Conservation (phyloP, 768 basidiomycete species). For the Russula virescens region DNA sequence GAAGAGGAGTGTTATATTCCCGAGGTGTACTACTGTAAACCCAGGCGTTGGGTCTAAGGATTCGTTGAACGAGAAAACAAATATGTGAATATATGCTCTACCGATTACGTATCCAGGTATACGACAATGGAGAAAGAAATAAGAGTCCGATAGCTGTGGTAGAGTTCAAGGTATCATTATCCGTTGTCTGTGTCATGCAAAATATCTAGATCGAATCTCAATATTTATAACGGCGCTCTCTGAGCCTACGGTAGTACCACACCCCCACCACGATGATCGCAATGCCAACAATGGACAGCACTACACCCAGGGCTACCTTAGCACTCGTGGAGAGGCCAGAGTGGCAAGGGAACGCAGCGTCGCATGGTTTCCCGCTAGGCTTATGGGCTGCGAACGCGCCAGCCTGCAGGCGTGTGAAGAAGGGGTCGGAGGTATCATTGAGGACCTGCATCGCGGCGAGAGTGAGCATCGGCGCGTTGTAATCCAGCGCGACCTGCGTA, state of each 20-base stretch:
- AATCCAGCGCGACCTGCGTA: conserved; percentile 70
- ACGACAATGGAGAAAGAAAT: neutral
- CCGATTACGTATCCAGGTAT: neutral
- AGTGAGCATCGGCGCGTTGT: conserved; percentile 85
- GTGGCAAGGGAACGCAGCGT: conserved; percentile 52
- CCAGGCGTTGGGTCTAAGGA: neutral
- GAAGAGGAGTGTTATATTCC: conserved; percentile 98
- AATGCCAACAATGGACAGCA: conserved; percentile 57
- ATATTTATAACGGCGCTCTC: conserved; percentile 8
- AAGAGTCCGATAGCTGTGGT: too few species aligned
- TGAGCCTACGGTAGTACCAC: conserved; percentile 25
- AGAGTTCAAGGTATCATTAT: too few species aligned
- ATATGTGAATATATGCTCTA: too few species aligned
- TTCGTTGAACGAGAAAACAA: neutral
- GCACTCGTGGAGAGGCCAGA: conserved; percentile 52
- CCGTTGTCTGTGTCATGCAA: too few species aligned
- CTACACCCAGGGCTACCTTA: conserved; percentile 65
- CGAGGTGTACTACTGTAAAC: conserved; percentile 58
- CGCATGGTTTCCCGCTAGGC: conserved; percentile 73
- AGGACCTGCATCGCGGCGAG: conserved; percentile 74
- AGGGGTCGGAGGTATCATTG: conserved; percentile 65
- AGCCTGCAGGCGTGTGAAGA: conserved; percentile 62
- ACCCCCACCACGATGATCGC: conserved; percentile 43
- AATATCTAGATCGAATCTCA: neutral
- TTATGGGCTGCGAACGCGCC: conserved; percentile 58